Conservation (phyloP, 148 eudicot species). For the Dianthus caryophyllus region DNA sequence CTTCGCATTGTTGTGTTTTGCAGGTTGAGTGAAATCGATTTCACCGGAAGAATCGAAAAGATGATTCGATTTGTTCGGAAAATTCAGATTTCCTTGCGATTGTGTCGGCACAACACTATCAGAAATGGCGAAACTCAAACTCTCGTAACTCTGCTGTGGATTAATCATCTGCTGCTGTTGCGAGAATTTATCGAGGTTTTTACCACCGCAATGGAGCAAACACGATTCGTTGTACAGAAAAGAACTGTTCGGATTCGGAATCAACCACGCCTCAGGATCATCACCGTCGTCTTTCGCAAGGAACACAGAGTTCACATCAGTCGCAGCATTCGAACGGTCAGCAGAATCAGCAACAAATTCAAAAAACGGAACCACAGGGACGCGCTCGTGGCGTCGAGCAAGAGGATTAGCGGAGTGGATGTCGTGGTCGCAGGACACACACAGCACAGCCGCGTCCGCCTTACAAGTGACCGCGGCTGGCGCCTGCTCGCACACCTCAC, state of each 20-base stretch:
- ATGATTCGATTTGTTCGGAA: conserved; percentile 6
- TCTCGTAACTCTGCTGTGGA: background rate
- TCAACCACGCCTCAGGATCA: conserved; percentile 62
- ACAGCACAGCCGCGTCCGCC: conserved; percentile 74
- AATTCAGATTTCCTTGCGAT: conserved; percentile 25
- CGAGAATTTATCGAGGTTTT: conserved; percentile 25
- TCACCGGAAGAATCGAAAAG: conserved; percentile 27
- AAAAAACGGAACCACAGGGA: conserved; percentile 55
- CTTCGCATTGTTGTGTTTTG: conserved; percentile 26
- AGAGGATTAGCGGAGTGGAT: conserved; percentile 77
- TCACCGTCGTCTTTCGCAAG: conserved; percentile 5
- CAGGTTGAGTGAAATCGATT: conserved; percentile 51
- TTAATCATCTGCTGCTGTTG: background rate
- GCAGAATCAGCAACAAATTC: conserved; percentile 34
- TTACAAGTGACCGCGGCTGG: conserved; percentile 73
- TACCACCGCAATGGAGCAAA: conserved; percentile 30
- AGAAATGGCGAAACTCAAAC: conserved; percentile 18
- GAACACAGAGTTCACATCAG: conserved; percentile 15
- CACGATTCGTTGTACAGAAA: conserved; percentile 46
- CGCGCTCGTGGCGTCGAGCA: conserved; percentile 71
- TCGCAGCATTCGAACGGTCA: conserved; percentile 4
- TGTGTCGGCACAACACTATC: conserved; percentile 76
- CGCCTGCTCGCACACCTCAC: conserved; percentile 79
- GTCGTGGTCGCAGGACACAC: conserved; percentile 66
- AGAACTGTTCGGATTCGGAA: conserved; percentile 38